Evolutionary conservation across 2,329 filamentous ascomycete species (phyloP).

Genomic region (Chrysoporthe deuterocubensis): DNA sequence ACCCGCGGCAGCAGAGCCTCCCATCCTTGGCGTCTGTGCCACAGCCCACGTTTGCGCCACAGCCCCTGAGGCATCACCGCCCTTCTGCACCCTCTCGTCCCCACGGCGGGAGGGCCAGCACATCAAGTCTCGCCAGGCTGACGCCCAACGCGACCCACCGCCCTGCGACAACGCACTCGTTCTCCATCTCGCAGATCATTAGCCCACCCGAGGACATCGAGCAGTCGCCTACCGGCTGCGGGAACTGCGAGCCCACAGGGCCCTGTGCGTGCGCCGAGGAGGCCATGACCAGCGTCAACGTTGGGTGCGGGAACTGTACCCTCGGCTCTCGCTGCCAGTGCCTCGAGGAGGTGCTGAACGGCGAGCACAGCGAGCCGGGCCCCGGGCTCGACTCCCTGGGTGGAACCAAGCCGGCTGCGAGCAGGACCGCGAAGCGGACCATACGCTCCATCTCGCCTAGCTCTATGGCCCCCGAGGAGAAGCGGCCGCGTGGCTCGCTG

Average conservation of each 20-base stretch:
- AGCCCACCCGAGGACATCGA: conserved; percentile 54
- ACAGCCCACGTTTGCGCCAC: conserved; percentile 24
- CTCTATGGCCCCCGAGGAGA: conserved; percentile 50
- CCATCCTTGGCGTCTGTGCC: conserved; percentile 26
- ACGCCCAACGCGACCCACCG: conserved; percentile 27
- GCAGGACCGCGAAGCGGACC: conserved; percentile 25
- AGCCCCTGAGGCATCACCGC: conserved; percentile 27
- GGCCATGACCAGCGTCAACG: conserved; percentile 54
- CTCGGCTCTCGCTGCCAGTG: conserved; percentile 66
- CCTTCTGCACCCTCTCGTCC: conserved; percentile 27
- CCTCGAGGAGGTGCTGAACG: conserved; percentile 51
- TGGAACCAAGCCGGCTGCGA: conserved; percentile 12
- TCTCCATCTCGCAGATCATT: conserved; percentile 62
- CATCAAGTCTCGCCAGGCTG: conserved; percentile 24
- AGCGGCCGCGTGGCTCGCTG: conserved; percentile 54
- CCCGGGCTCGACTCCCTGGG: conserved; percentile 15
- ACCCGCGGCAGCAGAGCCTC: conserved; percentile 27
- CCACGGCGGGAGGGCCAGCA: conserved; percentile 23
- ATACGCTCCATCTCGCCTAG: conserved; percentile 45
- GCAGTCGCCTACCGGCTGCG: conserved; percentile 53
- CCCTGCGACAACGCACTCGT: conserved; percentile 38
- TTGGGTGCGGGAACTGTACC: conserved; percentile 70
- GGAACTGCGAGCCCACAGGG: conserved; percentile 57
- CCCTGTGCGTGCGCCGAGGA: conserved; percentile 64
- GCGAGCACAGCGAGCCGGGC: conserved; percentile 33